These are phyloP conservation scores for Coemansia javaensis DNA, from an alignment of 192 early-diverging fungal genomes.

Conservation along the genomic window DNA sequence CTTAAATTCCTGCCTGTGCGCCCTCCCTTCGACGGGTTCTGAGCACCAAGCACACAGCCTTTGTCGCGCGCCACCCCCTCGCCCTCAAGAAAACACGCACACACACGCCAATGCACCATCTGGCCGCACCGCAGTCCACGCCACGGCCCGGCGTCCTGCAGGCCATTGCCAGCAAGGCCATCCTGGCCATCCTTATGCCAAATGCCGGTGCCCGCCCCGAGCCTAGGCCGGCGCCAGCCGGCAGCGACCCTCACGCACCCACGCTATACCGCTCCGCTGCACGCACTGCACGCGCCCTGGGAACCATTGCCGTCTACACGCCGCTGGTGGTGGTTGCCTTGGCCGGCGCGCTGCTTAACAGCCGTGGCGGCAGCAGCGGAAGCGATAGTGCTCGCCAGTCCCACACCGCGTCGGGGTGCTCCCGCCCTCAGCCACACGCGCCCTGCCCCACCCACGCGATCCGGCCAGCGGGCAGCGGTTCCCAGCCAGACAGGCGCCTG, in stretches of 20 bases:
- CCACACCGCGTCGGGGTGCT: not conserved
- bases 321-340: not conserved
- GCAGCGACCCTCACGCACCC: not conserved
- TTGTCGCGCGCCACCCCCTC: too few relatives aligned
- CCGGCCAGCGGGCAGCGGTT: not conserved
- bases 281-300: not conserved
- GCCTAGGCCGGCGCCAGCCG: too few relatives aligned
- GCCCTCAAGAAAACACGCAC: too few relatives aligned
- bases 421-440: not conserved
- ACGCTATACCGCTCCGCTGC: not conserved
- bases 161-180: not conserved
- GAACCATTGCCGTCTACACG: not conserved
- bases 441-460: not conserved
- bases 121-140: not conserved
- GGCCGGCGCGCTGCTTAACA: not conserved
- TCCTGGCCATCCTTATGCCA: slow-evolving; percentile 10
- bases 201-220: not conserved
- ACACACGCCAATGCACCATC: not conserved
- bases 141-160: not conserved
- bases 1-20: too few relatives aligned
- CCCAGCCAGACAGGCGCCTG: not conserved
- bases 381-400: too few relatives aligned
- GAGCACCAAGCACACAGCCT: too few relatives aligned
- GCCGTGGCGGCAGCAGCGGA: not conserved
- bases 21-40: too few relatives aligned